Conservation (phyloP, 306 rosid species). For the Calophaca sinica region DNA sequence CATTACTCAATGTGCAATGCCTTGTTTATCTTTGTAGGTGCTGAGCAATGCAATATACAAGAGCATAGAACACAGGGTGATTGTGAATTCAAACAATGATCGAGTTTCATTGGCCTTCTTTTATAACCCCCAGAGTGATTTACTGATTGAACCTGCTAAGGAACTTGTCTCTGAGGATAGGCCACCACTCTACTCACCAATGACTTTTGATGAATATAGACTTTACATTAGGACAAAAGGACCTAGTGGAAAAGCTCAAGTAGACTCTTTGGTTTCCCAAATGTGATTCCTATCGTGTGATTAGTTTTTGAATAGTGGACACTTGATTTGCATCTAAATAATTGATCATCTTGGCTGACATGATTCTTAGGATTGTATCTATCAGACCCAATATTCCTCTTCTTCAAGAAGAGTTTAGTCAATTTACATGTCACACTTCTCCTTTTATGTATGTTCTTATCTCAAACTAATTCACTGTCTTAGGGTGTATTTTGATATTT, state of each 20-base stretch:
- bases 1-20: too few species aligned
- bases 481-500: too few species aligned
- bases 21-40: constrained; percentile 51
- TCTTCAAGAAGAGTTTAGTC: too few species aligned
- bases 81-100: constrained; percentile 70
- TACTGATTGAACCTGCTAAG: constrained; percentile 64
- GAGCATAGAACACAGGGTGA: constrained; percentile 87
- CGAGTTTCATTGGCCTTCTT: constrained; percentile 85
- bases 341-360: background rate
- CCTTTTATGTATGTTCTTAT: too few species aligned
- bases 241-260: constrained; percentile 71
- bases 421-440: too few species aligned
- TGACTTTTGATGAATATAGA: constrained; percentile 83
- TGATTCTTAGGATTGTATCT: too few species aligned
- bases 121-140: constrained; percentile 76
- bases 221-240: constrained; percentile 76
- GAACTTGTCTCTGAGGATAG: constrained; percentile 64
- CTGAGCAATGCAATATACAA: constrained; percentile 82
- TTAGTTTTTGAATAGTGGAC: background rate
- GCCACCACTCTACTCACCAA: constrained; percentile 65
- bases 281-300: constrained; percentile 23
- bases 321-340: constrained; percentile 24
- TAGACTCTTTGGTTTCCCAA: constrained; percentile 59
- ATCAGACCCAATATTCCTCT: background rate
- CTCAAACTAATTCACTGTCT: too few species aligned